phyloP scores from a whole-genome alignment of 306 rosid genomes.

The Vigna reflexopilosa region DNA sequence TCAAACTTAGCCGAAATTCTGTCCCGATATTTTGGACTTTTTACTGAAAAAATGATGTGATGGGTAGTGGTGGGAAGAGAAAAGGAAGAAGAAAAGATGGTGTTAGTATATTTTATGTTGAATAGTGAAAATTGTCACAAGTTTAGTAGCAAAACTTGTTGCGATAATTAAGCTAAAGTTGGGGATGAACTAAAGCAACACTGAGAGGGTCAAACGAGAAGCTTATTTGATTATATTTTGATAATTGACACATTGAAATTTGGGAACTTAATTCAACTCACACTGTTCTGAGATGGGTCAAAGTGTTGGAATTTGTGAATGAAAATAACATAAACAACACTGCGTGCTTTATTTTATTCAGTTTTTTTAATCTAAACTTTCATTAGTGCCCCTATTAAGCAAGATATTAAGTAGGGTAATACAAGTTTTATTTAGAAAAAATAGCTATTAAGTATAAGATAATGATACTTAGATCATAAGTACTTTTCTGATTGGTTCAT shows the following conservation, averaged over 20 bases:
- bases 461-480: too few relatives aligned
- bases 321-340: too few relatives aligned
- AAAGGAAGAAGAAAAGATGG: background rate
- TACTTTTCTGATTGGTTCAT: too few relatives aligned
- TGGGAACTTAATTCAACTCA: slow-evolving; percentile 4
- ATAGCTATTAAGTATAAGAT: too few relatives aligned
- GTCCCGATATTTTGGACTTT: background rate
- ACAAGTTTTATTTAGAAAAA: too few relatives aligned
- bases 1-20: background rate
- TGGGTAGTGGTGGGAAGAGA: background rate
- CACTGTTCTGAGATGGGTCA: background rate
- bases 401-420: too few relatives aligned
- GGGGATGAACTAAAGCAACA: slow-evolving; percentile 10
- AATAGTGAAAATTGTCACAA: background rate
- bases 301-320: slow-evolving; percentile 16
- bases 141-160: slow-evolving; percentile 24
- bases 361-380: background rate
- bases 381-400: background rate
- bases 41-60: background rate
- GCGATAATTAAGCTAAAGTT: slow-evolving; percentile 45
- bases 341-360: background rate
- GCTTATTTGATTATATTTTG: background rate
- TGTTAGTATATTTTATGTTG: background rate
- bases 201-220: background rate
- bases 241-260: slow-evolving; percentile 9